phyloP scores from a whole-genome alignment of 345 rosid genomes.

The Linum lewisii region DNA sequence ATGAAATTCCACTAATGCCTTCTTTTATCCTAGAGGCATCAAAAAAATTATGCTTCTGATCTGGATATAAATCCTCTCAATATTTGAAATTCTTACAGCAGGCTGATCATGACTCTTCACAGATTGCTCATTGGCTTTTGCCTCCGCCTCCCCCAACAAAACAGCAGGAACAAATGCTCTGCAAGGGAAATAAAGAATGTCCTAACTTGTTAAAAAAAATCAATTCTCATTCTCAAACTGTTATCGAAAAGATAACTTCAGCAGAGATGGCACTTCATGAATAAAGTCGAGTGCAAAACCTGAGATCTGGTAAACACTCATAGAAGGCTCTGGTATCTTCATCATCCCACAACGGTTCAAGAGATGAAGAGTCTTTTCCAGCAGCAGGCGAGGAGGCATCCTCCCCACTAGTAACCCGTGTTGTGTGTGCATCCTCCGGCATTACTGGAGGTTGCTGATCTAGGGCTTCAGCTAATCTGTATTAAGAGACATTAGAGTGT shows the following conservation, averaged over 20 bases:
- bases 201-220: background rate
- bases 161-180: constrained; percentile 99
- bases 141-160: constrained; percentile 81
- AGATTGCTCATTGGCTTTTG: constrained; percentile 66
- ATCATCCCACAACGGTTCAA: constrained; percentile 93
- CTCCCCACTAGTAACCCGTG: constrained; percentile 80
- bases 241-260: too few relatives aligned
- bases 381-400: constrained; percentile 62
- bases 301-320: constrained; percentile 91
- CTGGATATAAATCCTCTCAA: background rate
- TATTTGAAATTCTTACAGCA: constrained; percentile 36
- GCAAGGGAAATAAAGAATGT: constrained; percentile 20
- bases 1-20: background rate
- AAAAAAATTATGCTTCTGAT: too few relatives aligned
- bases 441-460: constrained; percentile 97
- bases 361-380: constrained; percentile 63
- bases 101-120: constrained; percentile 58
- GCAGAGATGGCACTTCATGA: too few relatives aligned
- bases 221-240: background rate
- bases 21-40: background rate
- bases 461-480: constrained; percentile 92
- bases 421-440: constrained; percentile 97
- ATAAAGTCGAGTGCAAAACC: constrained; percentile 30
- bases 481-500: background rate
- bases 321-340: constrained; percentile 95